phyloP scores from a whole-genome alignment of 495 filamentous ascomycete species.

The Daldinia bambusicola region DNA sequence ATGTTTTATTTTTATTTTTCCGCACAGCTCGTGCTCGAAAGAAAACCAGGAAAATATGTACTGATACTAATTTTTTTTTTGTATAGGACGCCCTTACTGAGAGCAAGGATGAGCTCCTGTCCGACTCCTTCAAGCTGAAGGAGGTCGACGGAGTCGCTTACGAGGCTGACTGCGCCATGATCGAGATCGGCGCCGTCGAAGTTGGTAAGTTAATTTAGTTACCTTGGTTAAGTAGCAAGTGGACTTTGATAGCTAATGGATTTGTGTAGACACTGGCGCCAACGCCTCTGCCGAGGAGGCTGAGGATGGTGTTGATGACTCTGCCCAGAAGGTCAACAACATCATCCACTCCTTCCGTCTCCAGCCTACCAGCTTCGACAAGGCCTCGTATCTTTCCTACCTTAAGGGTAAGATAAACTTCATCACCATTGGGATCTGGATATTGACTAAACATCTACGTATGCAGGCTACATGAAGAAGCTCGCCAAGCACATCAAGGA shows the following conservation, averaged over 20 bases:
- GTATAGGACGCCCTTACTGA: conserved; percentile 84
- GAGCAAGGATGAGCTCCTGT: conserved; percentile 85
- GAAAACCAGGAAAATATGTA: conserved; percentile 7
- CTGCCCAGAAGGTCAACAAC: conserved; percentile 84
- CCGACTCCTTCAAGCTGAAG: conserved; percentile 86
- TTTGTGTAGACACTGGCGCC: conserved; percentile 80
- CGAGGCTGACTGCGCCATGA: conserved; percentile 90
- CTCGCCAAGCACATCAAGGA: conserved; percentile 75
- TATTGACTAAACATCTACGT: conserved; percentile 10
- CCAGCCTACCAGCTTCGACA: conserved; percentile 79
- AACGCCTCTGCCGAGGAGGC: conserved; percentile 95
- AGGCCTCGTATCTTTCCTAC: conserved; percentile 80
- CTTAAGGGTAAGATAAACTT: conserved; percentile 74
- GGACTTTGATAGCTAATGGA: conserved; percentile 3
- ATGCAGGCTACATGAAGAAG: conserved; percentile 86
- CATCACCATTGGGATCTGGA: neutral
- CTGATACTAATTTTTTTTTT: conserved; percentile 29
- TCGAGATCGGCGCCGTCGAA: conserved; percentile 75
- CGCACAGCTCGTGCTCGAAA: neutral
- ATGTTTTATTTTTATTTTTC: conserved; percentile 33
- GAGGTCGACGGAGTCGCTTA: conserved; percentile 80
- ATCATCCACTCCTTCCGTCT: conserved; percentile 93
- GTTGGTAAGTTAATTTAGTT: conserved; percentile 66
- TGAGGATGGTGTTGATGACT: conserved; percentile 77
- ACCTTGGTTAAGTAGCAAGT: conserved; percentile 22